These are phyloP conservation scores for Erodium trifolium DNA, from an alignment of 441 rosid species.

Conservation along the genomic window DNA sequence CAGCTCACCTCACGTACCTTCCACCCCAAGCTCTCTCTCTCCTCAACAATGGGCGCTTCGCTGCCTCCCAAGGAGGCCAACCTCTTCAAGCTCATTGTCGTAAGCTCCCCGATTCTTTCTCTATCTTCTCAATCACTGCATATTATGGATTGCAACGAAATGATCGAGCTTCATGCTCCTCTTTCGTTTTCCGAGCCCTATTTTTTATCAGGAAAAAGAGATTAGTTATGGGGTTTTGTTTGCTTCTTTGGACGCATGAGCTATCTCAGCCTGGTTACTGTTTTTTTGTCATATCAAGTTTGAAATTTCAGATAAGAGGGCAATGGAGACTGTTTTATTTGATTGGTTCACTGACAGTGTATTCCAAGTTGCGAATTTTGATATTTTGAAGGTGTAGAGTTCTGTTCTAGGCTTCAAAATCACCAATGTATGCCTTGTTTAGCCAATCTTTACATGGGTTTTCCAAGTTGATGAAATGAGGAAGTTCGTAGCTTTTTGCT, in stretches of 20 bases:
- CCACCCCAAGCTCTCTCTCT: background rate
- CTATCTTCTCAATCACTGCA: background rate
- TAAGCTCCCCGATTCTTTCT: conserved; percentile 40
- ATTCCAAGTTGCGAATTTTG: conserved; percentile 1
- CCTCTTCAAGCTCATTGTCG: conserved; percentile 99
- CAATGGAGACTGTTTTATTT: background rate
- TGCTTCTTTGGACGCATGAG: no score
- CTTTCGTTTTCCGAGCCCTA: background rate
- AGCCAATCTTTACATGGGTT: background rate
- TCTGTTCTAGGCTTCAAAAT: background rate
- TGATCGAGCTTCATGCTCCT: conserved; percentile 9
- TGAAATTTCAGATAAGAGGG: conserved; percentile 4
- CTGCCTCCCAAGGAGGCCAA: conserved; percentile 99
- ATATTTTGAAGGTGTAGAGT: background rate
- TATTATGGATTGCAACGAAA: background rate
- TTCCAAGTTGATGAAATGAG: background rate
- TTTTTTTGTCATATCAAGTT: background rate
- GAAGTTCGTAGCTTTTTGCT: background rate
- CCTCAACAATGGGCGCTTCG: conserved; percentile 74
- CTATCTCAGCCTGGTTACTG: background rate
- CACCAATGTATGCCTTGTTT: background rate
- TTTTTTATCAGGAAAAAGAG: background rate
- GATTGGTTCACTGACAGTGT: background rate
- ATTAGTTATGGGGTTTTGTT: conserved; percentile 7
- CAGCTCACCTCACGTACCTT: conserved; percentile 11